Base-by-base conservation (phyloP, 2,329 filamentous ascomycete genomes). In the Calycina herbarum region DNA sequence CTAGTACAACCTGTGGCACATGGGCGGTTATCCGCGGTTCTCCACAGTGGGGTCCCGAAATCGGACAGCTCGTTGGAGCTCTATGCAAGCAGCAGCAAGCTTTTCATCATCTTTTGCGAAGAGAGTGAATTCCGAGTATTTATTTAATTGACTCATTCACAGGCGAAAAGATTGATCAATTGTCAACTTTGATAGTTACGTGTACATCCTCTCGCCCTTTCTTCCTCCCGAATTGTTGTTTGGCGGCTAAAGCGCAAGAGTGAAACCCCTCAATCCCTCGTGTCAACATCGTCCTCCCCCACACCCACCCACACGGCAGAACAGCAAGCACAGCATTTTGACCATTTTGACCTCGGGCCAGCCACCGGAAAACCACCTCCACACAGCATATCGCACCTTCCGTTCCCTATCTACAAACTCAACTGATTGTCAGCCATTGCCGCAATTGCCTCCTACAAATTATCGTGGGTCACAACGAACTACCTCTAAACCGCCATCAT, bases 401-500 rank as follows among this genome's bases (percentile, higher is more conserved):
- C 45, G 20, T 51, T 51, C 45, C 45, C 8, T 13, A 24, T 24
- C 48, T 13, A 24, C 48, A 10, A 51, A 54, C 48, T 13, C 48
- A 24, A 48, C 42, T 8, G 5, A 24, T 24, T 48, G 17, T n/a
- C n/a, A 10, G 4, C 48, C 48, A 24, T 11, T 24, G 48, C 24
- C 20, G 48, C 48, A 54, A 24, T 20, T 27, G 7, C 48, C 48
- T 45, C 42, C 42, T 54, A 27, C 8, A 54, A 54, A 27, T 54
- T 54, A 24, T 54, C 48, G 48, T 27, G 48, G 8, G 48, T 24
- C 10, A 24, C 20, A 15, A 29, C 56, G 11, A 40, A 13, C 27
- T 20, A 20, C 20, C 20, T 20, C 20, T 15, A n/a, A 29, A 17
- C 10, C 15, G 56, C 56, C 58, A 64, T 31, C 61, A 66, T 66